Evolutionary conservation across 2,329 filamentous ascomycete genomes (phyloP), one percentile per base, ranked within the genome.

Genomic region (Colletotrichum gigasporum): DNA sequence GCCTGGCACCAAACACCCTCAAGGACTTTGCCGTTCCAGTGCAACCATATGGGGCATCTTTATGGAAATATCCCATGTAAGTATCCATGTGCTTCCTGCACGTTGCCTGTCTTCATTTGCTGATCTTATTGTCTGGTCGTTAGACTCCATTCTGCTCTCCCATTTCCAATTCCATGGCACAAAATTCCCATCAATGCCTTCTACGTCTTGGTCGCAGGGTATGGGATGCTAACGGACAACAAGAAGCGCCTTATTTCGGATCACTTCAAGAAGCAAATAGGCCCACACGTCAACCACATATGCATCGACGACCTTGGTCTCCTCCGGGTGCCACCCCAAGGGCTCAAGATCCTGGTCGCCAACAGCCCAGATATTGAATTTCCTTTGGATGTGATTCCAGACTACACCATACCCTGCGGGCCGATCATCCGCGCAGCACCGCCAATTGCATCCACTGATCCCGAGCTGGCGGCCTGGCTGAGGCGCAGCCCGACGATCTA

Each of bases 1-100:
- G 82, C 2, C 70, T 84, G 7, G 80, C 78, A 45, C 82, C 82
- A 0, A 84, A 82, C 34, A 72, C 80, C 44, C 67, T 79, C 74
- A 71, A 81, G 68, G 74, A 82, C 63, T 77, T 79, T 70, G 14
- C 35, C 6, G 35, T 37, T 2, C 35, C 35, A 6, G 4, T 37
- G 12, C 35, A 37, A 16, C 35, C 35, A 12, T 14, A 37, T 12
- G 6, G 12, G 8, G 35, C 35, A 11, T 6, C n/a, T 6, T n/a
- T 50, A 42, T 62, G 57, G 63, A 58, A 53, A 47, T 61, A 52
- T 56, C 51, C 51, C 24, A 47, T 55, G 35, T 45, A 48, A 24
- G 44, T 52, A 45, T 24, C 24, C 47, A 50, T 32, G 55, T 42
- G 32, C 42, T 56, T 16, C 37, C n/a, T n/a, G n/a, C n/a, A n/a